Conservation (phyloP, 495 filamentous ascomycete species). For the Xylaria flabelliformis region DNA sequence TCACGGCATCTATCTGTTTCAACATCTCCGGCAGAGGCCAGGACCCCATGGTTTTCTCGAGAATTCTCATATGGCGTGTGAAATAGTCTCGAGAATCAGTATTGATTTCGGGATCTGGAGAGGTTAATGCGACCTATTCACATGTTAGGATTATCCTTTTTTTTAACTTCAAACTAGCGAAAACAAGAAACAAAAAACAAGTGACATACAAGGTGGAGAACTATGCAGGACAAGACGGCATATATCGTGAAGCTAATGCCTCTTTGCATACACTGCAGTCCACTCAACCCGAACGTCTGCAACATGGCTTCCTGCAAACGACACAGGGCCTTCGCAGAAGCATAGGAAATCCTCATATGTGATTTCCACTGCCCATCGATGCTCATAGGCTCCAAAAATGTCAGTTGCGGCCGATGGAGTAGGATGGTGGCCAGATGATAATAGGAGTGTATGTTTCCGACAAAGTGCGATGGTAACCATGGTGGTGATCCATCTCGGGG, state of each 20-base stretch:
- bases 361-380: slow-evolving; percentile 82
- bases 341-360: slow-evolving; percentile 86
- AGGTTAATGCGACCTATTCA: slow-evolving; percentile 87
- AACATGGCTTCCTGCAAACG: slow-evolving; percentile 89
- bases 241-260: slow-evolving; percentile 98
- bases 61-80: slow-evolving; percentile 91
- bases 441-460: slow-evolving; percentile 92
- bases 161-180: slow-evolving; percentile 11
- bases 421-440: slow-evolving; percentile 88
- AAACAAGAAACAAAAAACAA: slow-evolving; percentile 26
- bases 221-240: slow-evolving; percentile 87
- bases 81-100: slow-evolving; percentile 88
- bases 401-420: slow-evolving; percentile 86
- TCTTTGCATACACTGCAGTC: slow-evolving; percentile 90
- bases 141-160: slow-evolving; percentile 23
- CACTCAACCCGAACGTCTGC: slow-evolving; percentile 75
- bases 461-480: slow-evolving; percentile 86
- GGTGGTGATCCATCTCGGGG: slow-evolving; percentile 80
- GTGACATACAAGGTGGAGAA: slow-evolving; percentile 85
- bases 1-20: slow-evolving; percentile 85
- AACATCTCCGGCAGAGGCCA: slow-evolving; percentile 96
- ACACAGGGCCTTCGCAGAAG: slow-evolving; percentile 86
- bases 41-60: slow-evolving; percentile 81
- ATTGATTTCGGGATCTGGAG: slow-evolving; percentile 88
- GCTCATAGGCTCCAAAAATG: slow-evolving; percentile 74